phyloP scores from a whole-genome alignment of 176 grass and related monocot genomes.

The Oryza meridionalis region DNA sequence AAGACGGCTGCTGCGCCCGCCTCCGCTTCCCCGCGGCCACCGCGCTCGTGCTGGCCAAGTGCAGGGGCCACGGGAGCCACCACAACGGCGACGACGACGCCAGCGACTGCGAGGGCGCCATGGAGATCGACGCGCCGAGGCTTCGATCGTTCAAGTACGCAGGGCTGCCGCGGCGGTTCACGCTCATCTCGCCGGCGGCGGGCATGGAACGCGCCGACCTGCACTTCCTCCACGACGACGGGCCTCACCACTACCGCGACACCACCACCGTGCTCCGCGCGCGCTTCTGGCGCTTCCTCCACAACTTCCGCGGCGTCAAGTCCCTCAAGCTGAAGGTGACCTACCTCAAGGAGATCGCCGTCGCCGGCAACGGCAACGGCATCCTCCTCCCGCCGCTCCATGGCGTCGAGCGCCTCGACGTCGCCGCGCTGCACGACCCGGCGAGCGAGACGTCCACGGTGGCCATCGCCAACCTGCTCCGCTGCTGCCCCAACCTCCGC shows the following conservation, averaged over 20 bases:
- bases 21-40: no score
- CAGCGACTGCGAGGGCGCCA: no score
- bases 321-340: background rate
- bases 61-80: no score
- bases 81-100: no score
- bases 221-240: background rate
- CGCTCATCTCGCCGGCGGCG: background rate
- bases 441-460: no score
- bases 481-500: no score
- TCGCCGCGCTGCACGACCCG: background rate
- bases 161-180: background rate
- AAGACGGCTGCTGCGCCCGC: no score
- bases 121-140: conserved; percentile 3
- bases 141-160: background rate
- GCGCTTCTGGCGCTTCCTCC: background rate
- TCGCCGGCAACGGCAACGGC: background rate
- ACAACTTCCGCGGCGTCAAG: background rate
- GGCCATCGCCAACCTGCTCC: no score
- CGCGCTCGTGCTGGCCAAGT: no score
- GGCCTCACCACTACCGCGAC: no score
- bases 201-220: background rate
- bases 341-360: background rate
- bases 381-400: no score
- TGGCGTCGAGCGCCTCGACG: background rate
- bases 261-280: no score